Evolutionary conservation across 2,329 filamentous ascomycete genomes (phyloP), one percentile per base, ranked within the genome.

Genomic region (Neophaeococcomyces mojaviensis): DNA sequence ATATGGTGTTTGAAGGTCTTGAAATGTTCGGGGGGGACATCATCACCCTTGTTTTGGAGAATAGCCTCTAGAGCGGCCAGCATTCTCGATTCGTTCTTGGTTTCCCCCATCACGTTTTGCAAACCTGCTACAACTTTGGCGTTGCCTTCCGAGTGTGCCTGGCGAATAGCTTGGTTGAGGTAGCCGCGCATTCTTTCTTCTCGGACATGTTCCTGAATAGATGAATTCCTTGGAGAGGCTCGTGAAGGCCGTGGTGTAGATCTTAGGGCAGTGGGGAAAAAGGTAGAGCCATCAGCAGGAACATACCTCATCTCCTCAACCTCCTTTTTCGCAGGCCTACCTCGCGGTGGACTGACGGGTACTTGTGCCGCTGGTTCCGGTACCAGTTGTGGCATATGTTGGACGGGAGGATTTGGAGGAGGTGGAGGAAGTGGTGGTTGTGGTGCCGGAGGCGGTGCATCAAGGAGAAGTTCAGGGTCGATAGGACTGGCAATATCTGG

Each of bases 1-100:
- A 57, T 55, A 44, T 56, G 55, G 26, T 52, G 50, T 39, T 56
- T 56, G 47, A 57, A 57, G n/a, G 49, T 40, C 44, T 48, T 51
- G 32, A 56, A 53, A 30, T 57, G 55, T 26, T 49, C 48, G n/a
- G 48, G n/a, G n/a, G 36, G 52, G n/a, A 44, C 41, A 16, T 33
- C 28, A 6, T 28, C 24, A 13, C 52, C 47, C 20, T 48, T 52
- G n/a, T 52, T 42, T 41, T 53, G 47, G 22, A 51, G 38, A 30
- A 57, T 47, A 10, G 50, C 54, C 34, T 57, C 55, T 16, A 57
- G 41, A 9, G 55, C 52, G 43, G 51, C 52, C 47, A 51, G 54
- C 31, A 57, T 28, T 8, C 51, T 51, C 30, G 48, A 50, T n/a
- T 44, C 49, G 7, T 46, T 6, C 26, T 50, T 48, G 24, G 49